Base-by-base conservation (phyloP, 768 basidiomycete species). In the Leccinum boreale region DNA sequence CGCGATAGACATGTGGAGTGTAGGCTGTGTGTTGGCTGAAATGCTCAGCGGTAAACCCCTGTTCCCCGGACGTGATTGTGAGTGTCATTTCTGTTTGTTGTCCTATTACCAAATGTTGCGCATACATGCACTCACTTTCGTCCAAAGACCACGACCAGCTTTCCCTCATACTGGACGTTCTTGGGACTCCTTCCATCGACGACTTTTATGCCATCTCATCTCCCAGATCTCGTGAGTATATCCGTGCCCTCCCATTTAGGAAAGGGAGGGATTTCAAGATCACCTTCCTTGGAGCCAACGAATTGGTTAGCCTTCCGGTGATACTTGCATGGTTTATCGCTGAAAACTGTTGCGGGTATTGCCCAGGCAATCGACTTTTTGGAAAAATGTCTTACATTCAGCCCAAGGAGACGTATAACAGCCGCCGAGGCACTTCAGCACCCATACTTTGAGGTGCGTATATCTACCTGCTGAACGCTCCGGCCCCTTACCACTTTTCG, bases 61-160 rank as follows among this genome's bases (percentile, higher is more conserved):
- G 57, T 98, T 98, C 74, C 95, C 95, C 5, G 95, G 95, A n/a
- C 80, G 92, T 62, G 94, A 95, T 72, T 94, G 92, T 92, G 57
- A 63, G 67, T 58, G 23, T 50, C 42, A 21, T 48, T 15, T 24
- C 31, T 47, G 44, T 26, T 24, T 42, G n/a, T 42, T 42, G n/a
- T 42, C n/a, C 39, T 42, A 42, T 42, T 42, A 42, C 8, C n/a
- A 15, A 42, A 19, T 42, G 17, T 14, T 5, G 36, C 36, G 36
- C 36, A 14, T 39, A 19, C 17, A 3, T 44, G 4, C 31, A 24
- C 31, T 15, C 24, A 56, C 11, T 33, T 19, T 35, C 3, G 33
- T 31, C 29, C 15, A 55, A 70, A 90, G 92, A 98, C 76, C 94
- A 96, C 71, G 89, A 97, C 72, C 96, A 98, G 67, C 81, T 98